Conservation (phyloP, 768 basidiomycete species). For the Lactifluus piperatus region DNA sequence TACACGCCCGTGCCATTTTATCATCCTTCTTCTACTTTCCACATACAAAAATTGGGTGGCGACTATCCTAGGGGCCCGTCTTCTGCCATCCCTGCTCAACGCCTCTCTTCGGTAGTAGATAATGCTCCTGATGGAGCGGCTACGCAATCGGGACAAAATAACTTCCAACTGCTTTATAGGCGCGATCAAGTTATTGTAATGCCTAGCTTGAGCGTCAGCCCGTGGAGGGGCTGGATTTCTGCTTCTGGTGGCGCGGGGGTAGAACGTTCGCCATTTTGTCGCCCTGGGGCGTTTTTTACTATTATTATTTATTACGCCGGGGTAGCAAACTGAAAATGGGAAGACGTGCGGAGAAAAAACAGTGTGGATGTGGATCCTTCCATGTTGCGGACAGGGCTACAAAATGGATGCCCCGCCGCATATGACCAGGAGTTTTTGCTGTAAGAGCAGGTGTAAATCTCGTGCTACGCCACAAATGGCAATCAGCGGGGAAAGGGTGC, state of each 20-base stretch:
- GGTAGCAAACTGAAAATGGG: background rate
- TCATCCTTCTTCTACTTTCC: background rate
- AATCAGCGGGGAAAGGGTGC: slow-evolving; percentile 12
- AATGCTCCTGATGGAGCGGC: background rate
- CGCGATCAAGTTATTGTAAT: slow-evolving; percentile 16
- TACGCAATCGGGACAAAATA: slow-evolving; percentile 19
- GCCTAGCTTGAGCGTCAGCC: slow-evolving; percentile 14
- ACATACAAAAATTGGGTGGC: background rate
- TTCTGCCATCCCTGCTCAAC: background rate
- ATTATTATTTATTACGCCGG: background rate
- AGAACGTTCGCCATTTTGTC: slow-evolving; percentile 10
- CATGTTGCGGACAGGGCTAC: slow-evolving; percentile 5
- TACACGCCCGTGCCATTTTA: background rate
- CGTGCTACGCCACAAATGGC: slow-evolving; percentile 17
- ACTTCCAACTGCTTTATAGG: slow-evolving; percentile 3
- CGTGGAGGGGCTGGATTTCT: background rate
- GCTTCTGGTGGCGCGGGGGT: slow-evolving; percentile 19
- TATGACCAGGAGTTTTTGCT: background rate
- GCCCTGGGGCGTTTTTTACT: background rate
- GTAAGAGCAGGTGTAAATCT: slow-evolving; percentile 11
- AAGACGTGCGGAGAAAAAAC: slow-evolving; percentile 1
- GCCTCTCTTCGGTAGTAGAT: background rate
- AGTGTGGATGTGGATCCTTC: slow-evolving; percentile 15
- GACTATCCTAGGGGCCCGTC: background rate
- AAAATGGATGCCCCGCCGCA: slow-evolving; percentile 1